Evolutionary conservation across 1,284 basidiomycete genomes (phyloP).

Genomic region (Flammula alnicola): DNA sequence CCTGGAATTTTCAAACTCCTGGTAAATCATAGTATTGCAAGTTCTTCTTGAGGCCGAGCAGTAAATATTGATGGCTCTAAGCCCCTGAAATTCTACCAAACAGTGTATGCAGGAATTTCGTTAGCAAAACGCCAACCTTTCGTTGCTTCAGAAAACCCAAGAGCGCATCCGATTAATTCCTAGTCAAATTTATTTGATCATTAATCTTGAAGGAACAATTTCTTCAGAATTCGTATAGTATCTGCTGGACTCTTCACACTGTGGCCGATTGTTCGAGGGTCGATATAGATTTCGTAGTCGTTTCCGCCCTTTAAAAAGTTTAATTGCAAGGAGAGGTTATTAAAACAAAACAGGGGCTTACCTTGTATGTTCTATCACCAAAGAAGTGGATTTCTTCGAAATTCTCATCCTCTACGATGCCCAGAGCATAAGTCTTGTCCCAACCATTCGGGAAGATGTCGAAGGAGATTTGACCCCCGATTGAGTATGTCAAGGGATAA

Average conservation of each 20-base stretch:
- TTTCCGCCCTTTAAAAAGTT: slow-evolving; percentile 77
- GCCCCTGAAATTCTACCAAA: too few relatives aligned
- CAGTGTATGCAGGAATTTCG: too few relatives aligned
- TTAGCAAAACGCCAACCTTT: too few relatives aligned
- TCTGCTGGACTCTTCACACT: slow-evolving; percentile 78
- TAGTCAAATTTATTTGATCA: too few relatives aligned
- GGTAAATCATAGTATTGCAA: too few relatives aligned
- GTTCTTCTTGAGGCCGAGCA: too few relatives aligned
- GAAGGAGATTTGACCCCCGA: slow-evolving; percentile 97
- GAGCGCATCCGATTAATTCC: too few relatives aligned
- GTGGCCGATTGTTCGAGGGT: slow-evolving; percentile 89
- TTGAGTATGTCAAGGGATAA: slow-evolving; percentile 89
- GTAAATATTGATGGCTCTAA: too few relatives aligned
- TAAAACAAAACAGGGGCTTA: slow-evolving; percentile 36
- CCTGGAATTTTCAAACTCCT: too few relatives aligned
- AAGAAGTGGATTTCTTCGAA: slow-evolving; percentile 99
- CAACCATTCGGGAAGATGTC: slow-evolving; percentile 94
- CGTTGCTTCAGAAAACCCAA: too few relatives aligned
- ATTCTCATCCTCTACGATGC: slow-evolving; percentile 80
- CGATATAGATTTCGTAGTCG: slow-evolving; percentile 91
- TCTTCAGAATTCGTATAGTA: slow-evolving; percentile 73
- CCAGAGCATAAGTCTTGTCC: slow-evolving; percentile 96
- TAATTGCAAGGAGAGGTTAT: not conserved
- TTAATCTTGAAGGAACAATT: slow-evolving; percentile 64
- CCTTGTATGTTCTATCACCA: slow-evolving; percentile 90